A percentile compares a stretch with the other conserved stretches of the same genome.
Conservation (phyloP, 164 flowering plant genomes). For the Santalum album region DNA sequence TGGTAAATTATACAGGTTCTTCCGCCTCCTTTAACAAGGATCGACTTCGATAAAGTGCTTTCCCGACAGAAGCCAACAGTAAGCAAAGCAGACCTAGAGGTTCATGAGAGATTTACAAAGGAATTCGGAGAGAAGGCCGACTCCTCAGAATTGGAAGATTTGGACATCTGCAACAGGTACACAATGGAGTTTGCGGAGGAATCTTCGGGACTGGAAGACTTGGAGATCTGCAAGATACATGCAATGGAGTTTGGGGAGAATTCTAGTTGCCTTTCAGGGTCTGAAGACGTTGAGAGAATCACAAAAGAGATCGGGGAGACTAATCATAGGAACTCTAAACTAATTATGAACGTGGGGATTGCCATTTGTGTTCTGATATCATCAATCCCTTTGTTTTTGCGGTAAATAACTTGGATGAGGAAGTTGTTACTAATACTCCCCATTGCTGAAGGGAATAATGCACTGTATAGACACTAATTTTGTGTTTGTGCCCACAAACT, state of each 20-base stretch:
- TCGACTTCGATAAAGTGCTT: slow-evolving; percentile 3
- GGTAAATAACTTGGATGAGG: background rate
- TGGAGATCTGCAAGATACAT: background rate
- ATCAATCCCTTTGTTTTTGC: background rate
- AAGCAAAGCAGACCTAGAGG: slow-evolving; percentile 1
- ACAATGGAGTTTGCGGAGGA: background rate
- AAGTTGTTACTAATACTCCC: no score
- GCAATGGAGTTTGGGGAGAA: background rate
- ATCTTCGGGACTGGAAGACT: no score
- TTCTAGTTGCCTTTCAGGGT: background rate
- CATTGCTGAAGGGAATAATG: no score
- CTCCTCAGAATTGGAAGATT: background rate
- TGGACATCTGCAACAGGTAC: background rate
- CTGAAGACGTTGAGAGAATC: background rate
- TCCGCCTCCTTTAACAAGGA: background rate
- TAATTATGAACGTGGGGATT: background rate
- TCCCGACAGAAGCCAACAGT: slow-evolving; percentile 1
- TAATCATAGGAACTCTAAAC: background rate
- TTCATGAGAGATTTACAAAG: slow-evolving; percentile 1
- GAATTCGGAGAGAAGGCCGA: slow-evolving; percentile 1
- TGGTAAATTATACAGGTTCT: background rate
- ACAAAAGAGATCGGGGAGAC: background rate
- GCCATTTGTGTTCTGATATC: background rate
- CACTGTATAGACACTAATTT: no score
- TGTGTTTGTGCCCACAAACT: no score